Evolutionary conservation across 2,329 filamentous ascomycete genomes (phyloP).

Genomic region (Colletotrichum navitas): DNA sequence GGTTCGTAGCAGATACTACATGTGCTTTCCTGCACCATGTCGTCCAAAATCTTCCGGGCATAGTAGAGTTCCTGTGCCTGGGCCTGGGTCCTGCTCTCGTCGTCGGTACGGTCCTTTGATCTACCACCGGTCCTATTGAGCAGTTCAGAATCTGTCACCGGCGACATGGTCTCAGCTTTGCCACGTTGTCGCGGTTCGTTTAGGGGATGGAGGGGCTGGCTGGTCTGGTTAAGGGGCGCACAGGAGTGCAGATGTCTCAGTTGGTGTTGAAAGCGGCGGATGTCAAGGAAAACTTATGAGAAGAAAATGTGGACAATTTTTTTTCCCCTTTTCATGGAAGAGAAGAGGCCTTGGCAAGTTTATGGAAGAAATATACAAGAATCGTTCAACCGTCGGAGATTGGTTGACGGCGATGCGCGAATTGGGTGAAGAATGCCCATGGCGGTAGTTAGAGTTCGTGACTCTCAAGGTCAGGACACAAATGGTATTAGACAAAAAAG

Average conservation of each 20-base stretch:
- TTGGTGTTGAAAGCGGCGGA: not conserved
- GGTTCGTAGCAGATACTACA: conserved; percentile 13
- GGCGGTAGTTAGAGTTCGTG: not conserved
- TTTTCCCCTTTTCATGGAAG: not conserved
- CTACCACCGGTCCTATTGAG: too few species aligned
- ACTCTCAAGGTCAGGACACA: not conserved
- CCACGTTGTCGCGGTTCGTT: not conserved
- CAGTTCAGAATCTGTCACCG: not conserved
- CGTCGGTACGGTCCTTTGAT: not conserved
- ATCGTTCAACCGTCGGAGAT: not conserved
- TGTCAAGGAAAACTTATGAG: not conserved
- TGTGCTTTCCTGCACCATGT: conserved; percentile 5
- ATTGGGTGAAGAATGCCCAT: not conserved
- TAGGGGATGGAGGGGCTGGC: not conserved
- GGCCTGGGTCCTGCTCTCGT: not conserved
- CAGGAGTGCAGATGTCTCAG: not conserved
- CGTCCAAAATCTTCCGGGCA: not conserved
- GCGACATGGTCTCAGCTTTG: not conserved
- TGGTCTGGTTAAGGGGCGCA: not conserved
- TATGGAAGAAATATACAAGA: not conserved
- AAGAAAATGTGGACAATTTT: not conserved
- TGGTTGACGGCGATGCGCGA: not conserved
- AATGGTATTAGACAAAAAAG: too few species aligned
- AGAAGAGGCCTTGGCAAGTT: not conserved
- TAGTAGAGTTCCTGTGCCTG: too few species aligned